Evolutionary conservation across 108 stramenopile species (phyloP).

Genomic region (Nannochloropsis salina): DNA sequence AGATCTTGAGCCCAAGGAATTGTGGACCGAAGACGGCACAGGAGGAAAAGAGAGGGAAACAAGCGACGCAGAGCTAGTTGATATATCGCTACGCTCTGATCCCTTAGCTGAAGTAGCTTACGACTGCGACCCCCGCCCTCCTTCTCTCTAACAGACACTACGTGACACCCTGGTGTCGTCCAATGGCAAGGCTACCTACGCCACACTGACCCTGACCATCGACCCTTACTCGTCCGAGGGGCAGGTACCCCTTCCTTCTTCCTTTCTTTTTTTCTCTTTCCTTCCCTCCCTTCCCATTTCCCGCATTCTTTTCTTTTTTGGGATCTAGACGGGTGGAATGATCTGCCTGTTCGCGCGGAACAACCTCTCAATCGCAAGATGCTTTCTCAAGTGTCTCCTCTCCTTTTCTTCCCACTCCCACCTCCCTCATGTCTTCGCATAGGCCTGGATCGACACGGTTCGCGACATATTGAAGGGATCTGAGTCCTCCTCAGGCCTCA

Average conservation of each 20-base stretch:
- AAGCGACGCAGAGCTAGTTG: too few species aligned
- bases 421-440: neutral
- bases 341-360: too few species aligned
- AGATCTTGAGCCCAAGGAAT: neutral
- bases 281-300: neutral
- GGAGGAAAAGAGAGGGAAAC: neutral
- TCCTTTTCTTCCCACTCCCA: neutral
- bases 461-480: neutral
- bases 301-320: too few species aligned
- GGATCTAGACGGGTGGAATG: too few species aligned
- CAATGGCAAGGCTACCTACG: neutral
- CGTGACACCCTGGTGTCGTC: neutral
- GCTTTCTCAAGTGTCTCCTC: neutral
- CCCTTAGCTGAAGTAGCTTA: too few species aligned
- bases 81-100: too few species aligned
- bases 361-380: neutral
- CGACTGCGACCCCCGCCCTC: neutral
- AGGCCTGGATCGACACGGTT: neutral
- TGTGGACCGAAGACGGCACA: neutral
- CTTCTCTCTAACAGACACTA: neutral
- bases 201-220: neutral
- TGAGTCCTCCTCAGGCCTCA: neutral
- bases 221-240: neutral
- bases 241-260: neutral
- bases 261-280: neutral